phyloP scores from a whole-genome alignment of 2,329 filamentous ascomycete species.

The Triangularia verruculosa region DNA sequence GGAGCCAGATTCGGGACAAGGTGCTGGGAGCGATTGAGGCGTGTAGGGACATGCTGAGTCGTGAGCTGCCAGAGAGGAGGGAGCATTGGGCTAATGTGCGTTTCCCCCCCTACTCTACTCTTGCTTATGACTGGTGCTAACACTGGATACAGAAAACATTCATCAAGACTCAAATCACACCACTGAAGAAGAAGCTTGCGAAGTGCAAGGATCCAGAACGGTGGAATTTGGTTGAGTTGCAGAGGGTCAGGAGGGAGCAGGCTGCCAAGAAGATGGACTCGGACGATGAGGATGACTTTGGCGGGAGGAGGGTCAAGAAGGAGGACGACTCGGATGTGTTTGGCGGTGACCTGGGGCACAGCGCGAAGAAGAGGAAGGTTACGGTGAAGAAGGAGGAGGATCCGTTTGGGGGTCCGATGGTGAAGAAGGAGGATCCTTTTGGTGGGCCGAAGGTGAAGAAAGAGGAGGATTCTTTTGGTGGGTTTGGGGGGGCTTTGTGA shows the following conservation, averaged over 20 bases:
- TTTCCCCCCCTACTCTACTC: slow-evolving; percentile 12
- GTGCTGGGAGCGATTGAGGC: slow-evolving; percentile 47
- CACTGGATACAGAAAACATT: slow-evolving; percentile 32
- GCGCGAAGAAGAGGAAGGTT: slow-evolving; percentile 47
- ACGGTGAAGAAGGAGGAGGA: slow-evolving; percentile 36
- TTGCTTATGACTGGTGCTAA: not conserved
- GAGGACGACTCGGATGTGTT: slow-evolving; percentile 47
- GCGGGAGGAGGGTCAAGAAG: slow-evolving; percentile 4
- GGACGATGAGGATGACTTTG: slow-evolving; percentile 28
- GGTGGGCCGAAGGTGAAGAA: not conserved
- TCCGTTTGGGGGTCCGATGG: slow-evolving; percentile 43
- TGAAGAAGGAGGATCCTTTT: not conserved
- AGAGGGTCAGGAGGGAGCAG: slow-evolving; percentile 60
- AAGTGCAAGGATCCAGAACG: slow-evolving; percentile 73
- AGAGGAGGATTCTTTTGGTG: not conserved
- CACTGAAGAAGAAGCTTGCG: slow-evolving; percentile 63
- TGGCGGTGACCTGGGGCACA: slow-evolving; percentile 36
- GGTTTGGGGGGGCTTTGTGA: not conserved
- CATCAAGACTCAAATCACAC: slow-evolving; percentile 42
- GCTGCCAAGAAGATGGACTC: slow-evolving; percentile 39
- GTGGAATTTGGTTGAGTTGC: slow-evolving; percentile 66
- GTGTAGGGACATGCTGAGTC: slow-evolving; percentile 54
- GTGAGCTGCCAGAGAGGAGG: slow-evolving; percentile 54
- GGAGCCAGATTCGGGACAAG: slow-evolving; percentile 41
- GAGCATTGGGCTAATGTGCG: slow-evolving; percentile 54